Evolutionary conservation across 352 stramenopile genomes (phyloP).

Genomic region (Saprolegnia diclina): DNA sequence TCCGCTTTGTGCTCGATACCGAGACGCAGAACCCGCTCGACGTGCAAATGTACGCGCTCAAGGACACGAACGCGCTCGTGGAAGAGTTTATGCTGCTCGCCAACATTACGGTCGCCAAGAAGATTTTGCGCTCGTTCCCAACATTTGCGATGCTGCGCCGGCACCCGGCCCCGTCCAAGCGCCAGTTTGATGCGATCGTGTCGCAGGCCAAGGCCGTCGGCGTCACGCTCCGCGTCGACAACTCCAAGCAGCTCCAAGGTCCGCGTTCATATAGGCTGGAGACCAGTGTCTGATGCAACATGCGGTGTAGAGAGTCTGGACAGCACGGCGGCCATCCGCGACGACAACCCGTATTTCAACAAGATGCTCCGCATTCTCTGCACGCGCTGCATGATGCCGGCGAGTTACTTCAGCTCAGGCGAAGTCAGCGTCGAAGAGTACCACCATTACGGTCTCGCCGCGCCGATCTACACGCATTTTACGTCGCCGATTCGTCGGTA

Average conservation of each 20-base stretch:
- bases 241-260: constrained; percentile 67
- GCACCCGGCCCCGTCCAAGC: constrained; percentile 91
- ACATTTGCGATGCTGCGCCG: constrained; percentile 93
- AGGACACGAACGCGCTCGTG: constrained; percentile 94
- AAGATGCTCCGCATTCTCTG: constrained; percentile 96
- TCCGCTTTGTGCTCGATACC: constrained; percentile 97
- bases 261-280: neutral
- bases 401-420: constrained; percentile 97
- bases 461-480: constrained; percentile 99
- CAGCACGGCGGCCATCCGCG: constrained; percentile 18
- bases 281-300: neutral
- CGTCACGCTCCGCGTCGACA: constrained; percentile 74
- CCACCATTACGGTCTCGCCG: constrained; percentile 98
- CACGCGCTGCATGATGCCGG: constrained; percentile 98
- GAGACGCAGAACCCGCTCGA: constrained; percentile 98
- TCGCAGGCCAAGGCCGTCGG: constrained; percentile 75
- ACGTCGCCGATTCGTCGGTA: constrained; percentile 97
- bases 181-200: constrained; percentile 89
- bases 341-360: constrained; percentile 95
- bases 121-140: constrained; percentile 90
- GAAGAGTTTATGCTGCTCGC: constrained; percentile 99
- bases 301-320: constrained; percentile 72
- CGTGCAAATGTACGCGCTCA: constrained; percentile 95
- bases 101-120: constrained; percentile 98
- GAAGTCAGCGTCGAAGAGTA: constrained; percentile 94